Percentiles rank a stretch among this genome's conserved stretches.
Evolutionary conservation across 805 yeast species (phyloP).

Genomic region (Metschnikowia bowlesiae): DNA sequence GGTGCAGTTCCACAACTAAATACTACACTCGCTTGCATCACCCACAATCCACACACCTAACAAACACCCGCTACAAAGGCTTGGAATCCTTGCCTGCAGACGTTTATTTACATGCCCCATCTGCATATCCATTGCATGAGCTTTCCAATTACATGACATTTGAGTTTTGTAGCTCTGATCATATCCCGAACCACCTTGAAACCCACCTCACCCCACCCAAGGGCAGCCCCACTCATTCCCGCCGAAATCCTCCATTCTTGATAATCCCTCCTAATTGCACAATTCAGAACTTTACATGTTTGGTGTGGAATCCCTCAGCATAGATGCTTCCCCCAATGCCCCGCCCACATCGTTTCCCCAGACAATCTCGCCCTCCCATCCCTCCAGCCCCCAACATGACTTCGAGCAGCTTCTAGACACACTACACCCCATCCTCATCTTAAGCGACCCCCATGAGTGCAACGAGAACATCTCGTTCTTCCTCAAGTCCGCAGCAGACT

Average conservation of each 20-base stretch:
- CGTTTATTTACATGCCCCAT: background rate
- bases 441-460: slow-evolving; percentile 38
- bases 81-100: background rate
- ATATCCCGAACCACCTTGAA: background rate
- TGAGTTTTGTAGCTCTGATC: background rate
- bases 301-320: slow-evolving; percentile 1
- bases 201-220: background rate
- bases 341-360: slow-evolving; percentile 4
- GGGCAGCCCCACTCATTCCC: background rate
- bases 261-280: background rate
- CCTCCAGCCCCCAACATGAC: background rate
- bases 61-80: no score
- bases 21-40: background rate
- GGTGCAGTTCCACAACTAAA: background rate
- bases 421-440: slow-evolving; percentile 23
- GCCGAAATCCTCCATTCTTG: no score
- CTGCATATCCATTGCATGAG: background rate
- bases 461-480: slow-evolving; percentile 34
- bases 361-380: slow-evolving; percentile 2
- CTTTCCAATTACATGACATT: background rate
- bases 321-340: background rate
- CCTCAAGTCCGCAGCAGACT: slow-evolving; percentile 32
- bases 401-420: slow-evolving; percentile 8
- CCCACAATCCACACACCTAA: background rate
- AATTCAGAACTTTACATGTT: background rate